Evolutionary conservation across 202 grass and related monocot genomes (phyloP).

Genomic region (Eragrostis tef): DNA sequence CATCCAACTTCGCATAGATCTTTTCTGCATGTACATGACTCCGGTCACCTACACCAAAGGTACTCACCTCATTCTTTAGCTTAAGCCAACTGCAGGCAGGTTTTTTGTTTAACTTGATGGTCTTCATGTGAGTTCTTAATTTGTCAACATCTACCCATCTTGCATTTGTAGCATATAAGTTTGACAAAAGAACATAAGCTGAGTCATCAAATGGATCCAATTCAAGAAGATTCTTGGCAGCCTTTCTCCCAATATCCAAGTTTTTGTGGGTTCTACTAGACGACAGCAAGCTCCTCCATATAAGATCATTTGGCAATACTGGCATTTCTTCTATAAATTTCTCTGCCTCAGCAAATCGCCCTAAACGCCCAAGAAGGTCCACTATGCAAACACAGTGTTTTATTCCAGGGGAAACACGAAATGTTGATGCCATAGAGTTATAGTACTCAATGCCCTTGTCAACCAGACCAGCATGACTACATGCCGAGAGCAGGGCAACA

Average conservation of each 20-base stretch:
- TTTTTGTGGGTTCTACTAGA: conserved; percentile 76
- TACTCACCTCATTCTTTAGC: conserved; percentile 71
- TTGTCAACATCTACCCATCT: conserved; percentile 77
- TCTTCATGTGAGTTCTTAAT: conserved; percentile 78
- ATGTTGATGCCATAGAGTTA: conserved; percentile 61
- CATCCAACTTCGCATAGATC: conserved; percentile 72
- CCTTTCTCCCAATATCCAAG: conserved; percentile 71
- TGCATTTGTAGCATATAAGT: conserved; percentile 70
- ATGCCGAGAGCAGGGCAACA: conserved; percentile 73
- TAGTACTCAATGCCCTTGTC: conserved; percentile 71
- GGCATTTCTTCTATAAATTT: conserved; percentile 78
- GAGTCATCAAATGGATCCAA: conserved; percentile 81
- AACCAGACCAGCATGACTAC: conserved; percentile 75
- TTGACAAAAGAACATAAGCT: conserved; percentile 89
- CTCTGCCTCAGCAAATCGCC: conserved; percentile 64
- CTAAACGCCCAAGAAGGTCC: conserved; percentile 75
- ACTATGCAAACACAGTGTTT: conserved; percentile 89
- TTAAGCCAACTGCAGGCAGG: conserved; percentile 91
- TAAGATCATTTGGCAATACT: conserved; percentile 68
- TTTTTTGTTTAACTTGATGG: conserved; percentile 75
- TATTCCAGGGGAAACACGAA: conserved; percentile 67
- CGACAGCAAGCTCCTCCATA: conserved; percentile 87
- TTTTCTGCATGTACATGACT: conserved; percentile 54
- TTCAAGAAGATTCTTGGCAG: conserved; percentile 72
- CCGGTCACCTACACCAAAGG: conserved; percentile 73